Base-by-base conservation (phyloP, 208 protist species). In the Acanthamoeba triangularis region DNA sequence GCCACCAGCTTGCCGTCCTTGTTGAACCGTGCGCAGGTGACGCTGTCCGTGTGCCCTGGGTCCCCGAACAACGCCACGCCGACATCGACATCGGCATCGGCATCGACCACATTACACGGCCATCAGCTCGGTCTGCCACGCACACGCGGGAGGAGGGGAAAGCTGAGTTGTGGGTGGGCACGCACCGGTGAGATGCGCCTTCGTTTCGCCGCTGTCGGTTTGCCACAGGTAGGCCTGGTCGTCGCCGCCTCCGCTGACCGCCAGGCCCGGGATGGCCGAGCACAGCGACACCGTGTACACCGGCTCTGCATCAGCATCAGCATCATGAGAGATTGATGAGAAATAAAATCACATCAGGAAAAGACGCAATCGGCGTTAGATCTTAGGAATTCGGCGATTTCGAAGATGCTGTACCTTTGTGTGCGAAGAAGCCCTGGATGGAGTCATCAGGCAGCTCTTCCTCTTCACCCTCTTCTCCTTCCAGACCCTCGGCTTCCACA, bases 191-290 rank as follows among this genome's bases (percentile, higher is more conserved):
- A 90, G 82, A 10, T 20, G 76, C 49, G 37, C 13, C 56, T 23
- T 28, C 2, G 44, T 56, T 33, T 90, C 82, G 28, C 82, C 91
- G 23, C 14, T 80, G n/a, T 82, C 88, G 16, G 95, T 54, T 14
- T 95, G 44, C 95, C 95, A 98, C 33, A 98, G 93, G 80, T 96
- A 98, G 16, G 92, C 97, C 41, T 87, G 25, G 94, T 98, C 98
- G 91, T 98, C 98, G 56, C 96, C 97, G 87, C 96, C 97, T 63
- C 97, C 97, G 4, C 95, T 96, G 6, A 90, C 95, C 37, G 78
- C 95, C 16, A 98, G 13, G 6, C 95, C 30, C 5, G 69, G 56
- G 2, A 52, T 37, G 28, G 54, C 25, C 37, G 37, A 11, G 56
- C 74, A 54, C 8, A 97, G 37, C 23, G 56, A 37, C 14, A 98